Evolutionary conservation across 73 alveolate species (phyloP).

Genomic region (Symbiodinium pilosum): DNA sequence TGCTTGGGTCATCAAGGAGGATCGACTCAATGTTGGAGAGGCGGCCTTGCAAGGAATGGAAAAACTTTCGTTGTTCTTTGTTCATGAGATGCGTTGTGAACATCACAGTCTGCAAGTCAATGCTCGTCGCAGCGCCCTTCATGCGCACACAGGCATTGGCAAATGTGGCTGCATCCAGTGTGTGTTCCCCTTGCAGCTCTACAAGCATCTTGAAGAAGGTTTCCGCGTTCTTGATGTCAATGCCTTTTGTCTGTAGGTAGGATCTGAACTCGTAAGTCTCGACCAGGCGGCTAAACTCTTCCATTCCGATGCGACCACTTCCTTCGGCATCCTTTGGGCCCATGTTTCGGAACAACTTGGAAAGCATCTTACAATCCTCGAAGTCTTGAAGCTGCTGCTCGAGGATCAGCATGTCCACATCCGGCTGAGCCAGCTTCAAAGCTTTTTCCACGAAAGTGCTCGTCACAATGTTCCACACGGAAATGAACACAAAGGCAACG

Average conservation of each 20-base stretch:
- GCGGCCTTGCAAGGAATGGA: neutral
- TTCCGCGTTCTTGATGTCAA: constrained; percentile 8
- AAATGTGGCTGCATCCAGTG: constrained; percentile 14
- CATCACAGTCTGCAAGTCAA: constrained; percentile 81
- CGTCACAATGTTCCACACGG: constrained; percentile 78
- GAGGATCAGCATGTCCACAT: constrained; percentile 49
- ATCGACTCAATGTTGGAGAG: neutral
- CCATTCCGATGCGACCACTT: constrained; percentile 29
- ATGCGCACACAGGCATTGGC: constrained; percentile 86
- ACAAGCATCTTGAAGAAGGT: constrained; percentile 8
- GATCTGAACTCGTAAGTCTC: constrained; percentile 65
- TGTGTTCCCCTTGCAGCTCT: neutral
- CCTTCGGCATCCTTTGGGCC: constrained; percentile 53
- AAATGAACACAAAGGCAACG: constrained; percentile 81
- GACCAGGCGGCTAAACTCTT: constrained; percentile 42
- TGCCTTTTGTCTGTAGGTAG: neutral
- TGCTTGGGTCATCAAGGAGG: neutral
- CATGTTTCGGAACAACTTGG: constrained; percentile 53
- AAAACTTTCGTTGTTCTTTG: neutral
- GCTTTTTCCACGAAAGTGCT: constrained; percentile 79
- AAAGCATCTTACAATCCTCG: constrained; percentile 63
- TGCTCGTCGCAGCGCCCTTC: constrained; percentile 90
- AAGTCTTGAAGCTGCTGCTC: constrained; percentile 74
- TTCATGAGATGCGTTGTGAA: constrained; percentile 87
- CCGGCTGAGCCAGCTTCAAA: constrained; percentile 63